Evolutionary conservation across 192 early-diverging fungal species (phyloP), one percentile per base, ranked within the genome.

Genomic region (Phlyctochytrium planicorne): DNA sequence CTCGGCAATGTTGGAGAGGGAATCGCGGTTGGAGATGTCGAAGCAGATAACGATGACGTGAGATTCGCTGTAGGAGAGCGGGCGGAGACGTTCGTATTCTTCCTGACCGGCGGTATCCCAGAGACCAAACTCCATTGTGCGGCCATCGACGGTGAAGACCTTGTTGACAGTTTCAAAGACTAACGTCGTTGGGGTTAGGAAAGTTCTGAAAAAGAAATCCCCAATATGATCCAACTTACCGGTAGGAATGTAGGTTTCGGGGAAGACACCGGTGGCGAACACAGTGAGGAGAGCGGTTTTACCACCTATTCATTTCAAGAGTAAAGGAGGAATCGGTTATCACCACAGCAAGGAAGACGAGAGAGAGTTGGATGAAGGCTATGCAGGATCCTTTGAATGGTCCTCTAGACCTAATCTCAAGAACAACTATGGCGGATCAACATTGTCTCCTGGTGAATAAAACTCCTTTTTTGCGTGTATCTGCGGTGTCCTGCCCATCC

Each of bases 101-200:
- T 95, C 93, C 66, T 94, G 93, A 34, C 85, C 93, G 36, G 94
- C 93, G 62, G 94, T 95, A 83, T 96, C 94, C 93, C 92, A 96
- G 30, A 96, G 74, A 34, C 88, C 90, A 31, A 96, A 77, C 70
- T 91, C 87, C 6, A 73, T 12, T 20, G 35, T 3, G 20, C 53
- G 47, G 32, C 0, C 32, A 29, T 56, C 86, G 36, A 89, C 83
- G 63, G 87, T 80, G 63, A 94, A 78, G 32, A 33, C 3, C 3
- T 23, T 23, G 16, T 10, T 33, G 37, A 14, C 25, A 25, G 67
- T 75, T 69, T 75, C 73, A 53, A 75, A 75, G 23, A 95, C 90
- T 2, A 91, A 24, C 37, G 63, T 4, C 10, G 40, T 47, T 47
- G 6, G 40, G 40, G 40, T 20, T 94, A 16, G 67, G 67, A 25